Evolutionary conservation across 805 yeast genomes (phyloP).

Genomic region (Suhomyces xylopsoci): DNA sequence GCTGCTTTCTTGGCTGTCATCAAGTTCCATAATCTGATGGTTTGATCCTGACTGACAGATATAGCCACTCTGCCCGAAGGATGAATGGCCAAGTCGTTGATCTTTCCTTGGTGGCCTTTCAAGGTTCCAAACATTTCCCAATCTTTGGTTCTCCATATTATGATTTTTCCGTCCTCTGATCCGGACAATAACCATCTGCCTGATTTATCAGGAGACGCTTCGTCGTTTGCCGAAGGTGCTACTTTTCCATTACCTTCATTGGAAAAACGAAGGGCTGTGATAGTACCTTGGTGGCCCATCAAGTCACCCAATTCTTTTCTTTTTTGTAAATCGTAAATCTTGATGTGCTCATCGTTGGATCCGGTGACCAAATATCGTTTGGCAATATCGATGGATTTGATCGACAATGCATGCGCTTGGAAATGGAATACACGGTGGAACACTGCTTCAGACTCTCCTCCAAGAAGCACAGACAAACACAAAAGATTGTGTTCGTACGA

Average conservation of each 20-base stretch:
- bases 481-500: slow-evolving; percentile 92
- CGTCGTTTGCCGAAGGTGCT: slow-evolving; percentile 1
- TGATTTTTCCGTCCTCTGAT: slow-evolving; percentile 84
- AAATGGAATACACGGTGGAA: slow-evolving; percentile 95
- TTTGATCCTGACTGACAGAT: slow-evolving; percentile 81
- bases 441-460: slow-evolving; percentile 46
- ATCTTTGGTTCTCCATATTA: slow-evolving; percentile 93
- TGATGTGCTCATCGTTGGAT: slow-evolving; percentile 91
- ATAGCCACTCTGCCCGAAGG: slow-evolving; percentile 88
- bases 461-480: slow-evolving; percentile 72
- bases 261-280: slow-evolving; percentile 74
- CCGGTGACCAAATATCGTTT: slow-evolving; percentile 89
- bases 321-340: slow-evolving; percentile 89
- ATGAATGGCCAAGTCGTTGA: slow-evolving; percentile 85
- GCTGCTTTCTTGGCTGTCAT: slow-evolving; percentile 97
- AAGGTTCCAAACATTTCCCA: slow-evolving; percentile 90
- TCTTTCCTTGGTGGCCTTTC: slow-evolving; percentile 83
- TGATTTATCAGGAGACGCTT: slow-evolving; percentile 30
- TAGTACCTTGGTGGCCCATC: slow-evolving; percentile 84
- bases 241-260: slow-evolving; percentile 34
- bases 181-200: slow-evolving; percentile 91
- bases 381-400: slow-evolving; percentile 79
- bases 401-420: slow-evolving; percentile 88
- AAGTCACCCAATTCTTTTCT: slow-evolving; percentile 91
- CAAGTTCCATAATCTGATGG: slow-evolving; percentile 87